Evolutionary conservation across 2,329 filamentous ascomycete species (phyloP).

Genomic region (Hortaea sp.): DNA sequence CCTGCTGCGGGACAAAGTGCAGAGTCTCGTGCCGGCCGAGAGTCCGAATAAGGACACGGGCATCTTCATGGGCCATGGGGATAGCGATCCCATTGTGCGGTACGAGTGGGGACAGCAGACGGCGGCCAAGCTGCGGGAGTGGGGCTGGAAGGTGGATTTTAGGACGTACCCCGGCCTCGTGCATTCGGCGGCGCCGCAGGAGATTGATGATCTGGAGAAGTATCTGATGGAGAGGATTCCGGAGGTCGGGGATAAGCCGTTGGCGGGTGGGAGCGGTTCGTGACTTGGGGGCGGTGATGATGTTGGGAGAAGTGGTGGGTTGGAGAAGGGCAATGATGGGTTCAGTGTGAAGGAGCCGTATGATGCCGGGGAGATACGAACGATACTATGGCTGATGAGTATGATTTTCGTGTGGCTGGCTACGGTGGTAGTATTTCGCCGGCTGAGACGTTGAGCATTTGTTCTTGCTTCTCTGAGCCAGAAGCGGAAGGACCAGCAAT

Average conservation of each 20-base stretch:
- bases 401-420: slow-evolving; percentile 17
- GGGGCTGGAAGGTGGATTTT: slow-evolving; percentile 66
- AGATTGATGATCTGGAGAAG: slow-evolving; percentile 71
- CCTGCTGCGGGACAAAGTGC: slow-evolving; percentile 46
- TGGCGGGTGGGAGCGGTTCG: slow-evolving; percentile 3
- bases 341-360: slow-evolving; percentile 13
- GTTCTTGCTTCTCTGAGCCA: too few relatives aligned
- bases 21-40: slow-evolving; percentile 39
- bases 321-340: background rate
- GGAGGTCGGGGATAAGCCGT: slow-evolving; percentile 30
- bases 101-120: slow-evolving; percentile 59
- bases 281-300: background rate
- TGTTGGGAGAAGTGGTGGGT: too few relatives aligned
- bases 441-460: slow-evolving; percentile 1
- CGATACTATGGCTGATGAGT: slow-evolving; percentile 15
- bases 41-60: slow-evolving; percentile 51
- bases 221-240: slow-evolving; percentile 48
- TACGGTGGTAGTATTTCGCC: slow-evolving; percentile 14
- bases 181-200: slow-evolving; percentile 66
- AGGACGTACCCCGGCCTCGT: slow-evolving; percentile 66
- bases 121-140: slow-evolving; percentile 53
- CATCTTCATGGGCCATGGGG: slow-evolving; percentile 85
- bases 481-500: too few relatives aligned
- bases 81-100: slow-evolving; percentile 61
- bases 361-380: slow-evolving; percentile 19